Evolutionary conservation across 768 basidiomycete species (phyloP).

Genomic region (Suillus occidentalis): DNA sequence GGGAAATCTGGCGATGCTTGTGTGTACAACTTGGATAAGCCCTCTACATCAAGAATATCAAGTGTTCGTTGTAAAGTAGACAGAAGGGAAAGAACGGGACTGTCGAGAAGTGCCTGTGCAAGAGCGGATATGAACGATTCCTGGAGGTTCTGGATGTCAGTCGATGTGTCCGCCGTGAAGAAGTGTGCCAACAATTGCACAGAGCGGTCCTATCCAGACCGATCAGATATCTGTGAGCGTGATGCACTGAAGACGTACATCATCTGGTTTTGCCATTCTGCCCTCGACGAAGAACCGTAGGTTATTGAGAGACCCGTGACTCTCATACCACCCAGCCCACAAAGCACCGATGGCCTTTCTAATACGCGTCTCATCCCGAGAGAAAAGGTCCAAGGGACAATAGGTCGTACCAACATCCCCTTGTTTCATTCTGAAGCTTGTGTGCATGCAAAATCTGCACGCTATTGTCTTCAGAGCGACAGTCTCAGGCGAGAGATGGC

Average conservation of each 20-base stretch:
- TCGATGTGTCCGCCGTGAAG: conserved; percentile 13
- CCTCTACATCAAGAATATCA: conserved; percentile 85
- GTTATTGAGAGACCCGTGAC: conserved; percentile 73
- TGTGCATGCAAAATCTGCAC: conserved; percentile 93
- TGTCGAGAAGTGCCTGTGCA: conserved; percentile 46
- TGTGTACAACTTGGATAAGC: conserved; percentile 50
- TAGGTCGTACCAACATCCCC: conserved; percentile 46
- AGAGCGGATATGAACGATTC: conserved; percentile 53
- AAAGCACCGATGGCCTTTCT: conserved; percentile 63
- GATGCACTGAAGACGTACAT: conserved; percentile 43
- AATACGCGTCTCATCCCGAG: conserved; percentile 60
- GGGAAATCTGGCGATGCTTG: conserved; percentile 15
- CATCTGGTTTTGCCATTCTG: conserved; percentile 50
- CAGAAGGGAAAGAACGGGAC: conserved; percentile 54
- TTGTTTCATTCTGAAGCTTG: conserved; percentile 46
- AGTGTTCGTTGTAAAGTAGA: conserved; percentile 69
- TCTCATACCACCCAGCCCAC: conserved; percentile 71
- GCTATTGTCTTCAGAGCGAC: conserved; percentile 61
- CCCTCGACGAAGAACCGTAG: conserved; percentile 78
- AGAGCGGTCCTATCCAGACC: neutral
- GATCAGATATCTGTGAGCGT: neutral
- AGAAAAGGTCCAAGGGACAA: conserved; percentile 92
- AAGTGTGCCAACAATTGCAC: conserved; percentile 8
- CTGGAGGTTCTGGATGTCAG: conserved; percentile 36
- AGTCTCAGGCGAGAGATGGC: conserved; percentile 60